Base-by-base conservation (phyloP, 73 alveolate genomes). In the Loxodes magnus region DNA sequence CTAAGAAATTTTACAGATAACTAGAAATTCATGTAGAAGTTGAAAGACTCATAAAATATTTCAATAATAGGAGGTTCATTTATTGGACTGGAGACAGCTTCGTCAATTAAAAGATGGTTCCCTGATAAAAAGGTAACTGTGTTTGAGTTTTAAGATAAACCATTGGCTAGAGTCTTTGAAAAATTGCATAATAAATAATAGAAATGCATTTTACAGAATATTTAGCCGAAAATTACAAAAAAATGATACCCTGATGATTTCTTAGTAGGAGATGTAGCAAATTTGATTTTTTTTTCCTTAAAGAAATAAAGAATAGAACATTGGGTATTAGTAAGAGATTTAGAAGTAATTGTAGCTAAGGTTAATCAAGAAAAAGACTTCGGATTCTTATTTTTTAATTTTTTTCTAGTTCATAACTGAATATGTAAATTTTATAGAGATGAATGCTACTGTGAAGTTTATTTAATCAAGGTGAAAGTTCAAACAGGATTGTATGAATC, bases 181-280 rank as follows among this genome's bases (percentile, higher is more conserved):
- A 38, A 16, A 74, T 85, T 4, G 96, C 91, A 15, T 12, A 48
- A 25, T 61, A 58, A 5, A 4, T 85, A 9, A 58, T 38, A 37
- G 35, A 34, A 5, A 57, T 54, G 31, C 91, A 75, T 36, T 78
- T 58, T 24, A 42, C 54, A 3, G 34, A 35, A 4, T 51, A 44
- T 29, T 71, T 59, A 14, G 74, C 84, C n/a, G 43, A 41, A 14
- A 67, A 64, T 23, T 37, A 81, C 41, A 67, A 61, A 20, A 48
- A 79, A 93, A 3, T 62, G 75, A 5, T 70, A 60, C 38, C 62
- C 52, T 22, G 66, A 86, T 53, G 63, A 81, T 27, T 86, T 27
- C 57, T 93, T 92, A 31, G 89, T 94, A 29, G 97, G 97, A 2
- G 97, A 86, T 77, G 49, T 70, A 37, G 93, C 92, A 12, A 43